phyloP scores from a whole-genome alignment of 2,329 filamentous ascomycete genomes.

The Pezicula neosporulosa region DNA sequence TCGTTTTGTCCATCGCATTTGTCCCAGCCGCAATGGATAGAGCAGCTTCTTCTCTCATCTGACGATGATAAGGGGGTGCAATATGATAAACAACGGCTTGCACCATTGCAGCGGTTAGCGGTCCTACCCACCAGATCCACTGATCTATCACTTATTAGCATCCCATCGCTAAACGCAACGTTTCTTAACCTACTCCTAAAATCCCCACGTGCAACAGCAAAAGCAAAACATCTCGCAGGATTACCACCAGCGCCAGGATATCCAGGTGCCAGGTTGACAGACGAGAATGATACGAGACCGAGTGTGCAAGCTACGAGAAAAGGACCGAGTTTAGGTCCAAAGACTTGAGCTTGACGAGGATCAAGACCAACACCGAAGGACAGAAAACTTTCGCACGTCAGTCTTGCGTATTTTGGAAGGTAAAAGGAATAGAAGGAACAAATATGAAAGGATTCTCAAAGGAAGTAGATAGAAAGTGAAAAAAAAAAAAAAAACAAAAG shows the following conservation, averaged over 20 bases:
- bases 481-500: too few species aligned
- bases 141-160: slow-evolving; percentile 21
- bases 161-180: neutral
- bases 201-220: slow-evolving; percentile 33
- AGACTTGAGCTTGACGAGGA: slow-evolving; percentile 44
- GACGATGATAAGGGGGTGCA: too few species aligned
- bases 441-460: slow-evolving; percentile 6
- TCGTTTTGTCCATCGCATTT: too few species aligned
- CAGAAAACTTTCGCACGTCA: slow-evolving; percentile 31
- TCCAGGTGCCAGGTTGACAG: slow-evolving; percentile 31
- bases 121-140: slow-evolving; percentile 34
- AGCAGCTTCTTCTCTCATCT: too few species aligned
- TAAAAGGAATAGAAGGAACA: too few species aligned
- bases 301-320: slow-evolving; percentile 43
- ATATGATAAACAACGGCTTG: too few species aligned
- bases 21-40: too few species aligned
- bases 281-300: slow-evolving; percentile 34
- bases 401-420: neutral
- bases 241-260: slow-evolving; percentile 37
- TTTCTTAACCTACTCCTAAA: slow-evolving; percentile 6
- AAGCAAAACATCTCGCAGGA: slow-evolving; percentile 39
- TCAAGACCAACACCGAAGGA: slow-evolving; percentile 52
- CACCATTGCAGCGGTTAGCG: neutral
- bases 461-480: too few species aligned
- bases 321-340: slow-evolving; percentile 46